Evolutionary conservation across 768 basidiomycete species (phyloP).

Genomic region (Hericium coralloides): DNA sequence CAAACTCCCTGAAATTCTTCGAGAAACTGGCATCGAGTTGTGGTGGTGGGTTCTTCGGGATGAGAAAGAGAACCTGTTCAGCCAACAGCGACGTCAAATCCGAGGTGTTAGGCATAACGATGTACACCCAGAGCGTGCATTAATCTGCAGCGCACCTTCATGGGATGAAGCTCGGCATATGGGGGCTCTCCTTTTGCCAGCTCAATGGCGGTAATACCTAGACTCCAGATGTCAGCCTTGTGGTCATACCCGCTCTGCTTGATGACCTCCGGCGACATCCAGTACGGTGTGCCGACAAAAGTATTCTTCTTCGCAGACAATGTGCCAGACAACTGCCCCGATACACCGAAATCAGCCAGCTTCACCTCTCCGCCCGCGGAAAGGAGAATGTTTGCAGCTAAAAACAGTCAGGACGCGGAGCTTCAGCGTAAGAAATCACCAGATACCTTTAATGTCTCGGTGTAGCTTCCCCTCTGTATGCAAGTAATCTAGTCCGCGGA

Average conservation of each 20-base stretch:
- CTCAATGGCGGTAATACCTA: conserved; percentile 97
- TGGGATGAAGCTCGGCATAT: conserved; percentile 96
- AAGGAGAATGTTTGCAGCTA: conserved; percentile 91
- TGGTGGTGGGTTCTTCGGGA: conserved; percentile 96
- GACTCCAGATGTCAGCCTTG: conserved; percentile 98
- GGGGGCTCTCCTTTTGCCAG: conserved; percentile 97
- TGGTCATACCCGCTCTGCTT: conserved; percentile 99
- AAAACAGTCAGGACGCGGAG: neutral
- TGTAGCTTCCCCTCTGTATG: conserved; percentile 96
- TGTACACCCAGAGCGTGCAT: neutral
- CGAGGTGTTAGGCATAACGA: neutral
- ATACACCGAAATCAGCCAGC: conserved; percentile 97
- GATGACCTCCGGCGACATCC: conserved; percentile 99
- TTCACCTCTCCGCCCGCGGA: conserved; percentile 94
- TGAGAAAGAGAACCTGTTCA: conserved; percentile 85
- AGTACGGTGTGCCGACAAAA: conserved; percentile 96
- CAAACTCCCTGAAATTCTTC: conserved; percentile 90
- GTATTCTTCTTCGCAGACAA: conserved; percentile 96
- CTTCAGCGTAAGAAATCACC: neutral
- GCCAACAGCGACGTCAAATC: neutral
- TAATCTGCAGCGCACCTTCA: conserved; percentile 63
- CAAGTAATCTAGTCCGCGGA: conserved; percentile 90
- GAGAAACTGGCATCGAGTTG: conserved; percentile 86
- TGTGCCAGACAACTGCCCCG: conserved; percentile 91
- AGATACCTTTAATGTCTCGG: conserved; percentile 94